A percentile compares a stretch with the other conserved stretches of the same genome.
These are phyloP conservation scores for Juglanconis juglandina DNA, from an alignment of 2,329 filamentous ascomycete species.

Conservation along the genomic window DNA sequence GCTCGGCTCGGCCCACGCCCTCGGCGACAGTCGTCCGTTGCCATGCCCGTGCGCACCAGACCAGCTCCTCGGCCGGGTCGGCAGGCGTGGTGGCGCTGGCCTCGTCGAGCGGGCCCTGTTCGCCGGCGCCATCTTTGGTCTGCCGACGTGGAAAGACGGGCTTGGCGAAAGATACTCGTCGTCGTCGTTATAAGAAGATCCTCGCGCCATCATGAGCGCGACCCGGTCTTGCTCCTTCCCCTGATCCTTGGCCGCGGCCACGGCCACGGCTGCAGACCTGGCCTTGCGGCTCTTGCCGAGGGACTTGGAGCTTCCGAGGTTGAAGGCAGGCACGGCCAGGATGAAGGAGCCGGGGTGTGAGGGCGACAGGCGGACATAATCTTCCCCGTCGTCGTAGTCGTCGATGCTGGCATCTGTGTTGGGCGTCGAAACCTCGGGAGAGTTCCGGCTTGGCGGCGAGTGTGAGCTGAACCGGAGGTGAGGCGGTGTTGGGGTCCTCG, in stretches of 20 bases:
- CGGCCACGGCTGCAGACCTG: conserved; percentile 3
- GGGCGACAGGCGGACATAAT: conserved; percentile 47
- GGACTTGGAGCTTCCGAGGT: conserved; percentile 14
- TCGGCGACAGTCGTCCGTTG: conserved; percentile 38
- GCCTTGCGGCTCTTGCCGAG: conserved; percentile 11
- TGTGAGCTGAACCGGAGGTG: conserved; percentile 35
- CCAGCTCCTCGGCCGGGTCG: conserved; percentile 26
- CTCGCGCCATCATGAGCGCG: conserved; percentile 15
- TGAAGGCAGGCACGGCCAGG: conserved; percentile 38
- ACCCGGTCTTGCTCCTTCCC: conserved; percentile 12
- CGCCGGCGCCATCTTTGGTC: conserved; percentile 8
- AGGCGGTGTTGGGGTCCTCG: conserved; percentile 34
- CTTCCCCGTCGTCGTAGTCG: conserved; percentile 41
- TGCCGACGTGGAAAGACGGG: conserved; percentile 4
- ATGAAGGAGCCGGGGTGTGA: conserved; percentile 6
- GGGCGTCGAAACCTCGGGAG: conserved; percentile 40
- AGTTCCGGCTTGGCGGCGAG: conserved; percentile 32
- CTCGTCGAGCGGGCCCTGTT: conserved; percentile 26
- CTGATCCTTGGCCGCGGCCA: conserved; percentile 23
- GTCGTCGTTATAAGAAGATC: background rate
- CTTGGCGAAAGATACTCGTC: conserved; percentile 26
- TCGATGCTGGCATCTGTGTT: conserved; percentile 33
- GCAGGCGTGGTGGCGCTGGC: conserved; percentile 24
- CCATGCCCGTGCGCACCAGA: conserved; percentile 18
- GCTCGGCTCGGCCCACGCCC: conserved; percentile 56